Conservation (phyloP, 106 monocot genomes). For the Acorus calamus region DNA sequence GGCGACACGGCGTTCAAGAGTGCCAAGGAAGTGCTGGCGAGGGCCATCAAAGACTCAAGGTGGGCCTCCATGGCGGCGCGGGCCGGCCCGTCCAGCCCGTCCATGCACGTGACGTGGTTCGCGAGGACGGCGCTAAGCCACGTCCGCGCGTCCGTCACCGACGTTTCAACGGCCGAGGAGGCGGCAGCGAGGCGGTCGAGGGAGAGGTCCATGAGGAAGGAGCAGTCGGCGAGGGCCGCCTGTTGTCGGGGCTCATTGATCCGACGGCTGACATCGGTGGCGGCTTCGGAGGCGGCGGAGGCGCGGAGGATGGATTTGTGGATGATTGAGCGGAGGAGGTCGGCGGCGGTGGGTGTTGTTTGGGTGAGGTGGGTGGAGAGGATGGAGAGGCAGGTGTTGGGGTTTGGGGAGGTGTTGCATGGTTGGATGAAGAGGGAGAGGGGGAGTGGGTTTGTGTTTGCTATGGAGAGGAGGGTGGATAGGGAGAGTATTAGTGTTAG, state of each 20-base stretch:
- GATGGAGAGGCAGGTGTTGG: conserved; percentile 12
- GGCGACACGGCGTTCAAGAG: conserved; percentile 16
- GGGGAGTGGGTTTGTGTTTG: background rate
- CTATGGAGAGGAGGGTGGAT: background rate
- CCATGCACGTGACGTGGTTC: conserved; percentile 34
- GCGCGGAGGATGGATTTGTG: conserved; percentile 4
- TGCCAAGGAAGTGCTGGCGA: conserved; percentile 32
- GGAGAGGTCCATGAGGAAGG: conserved; percentile 26
- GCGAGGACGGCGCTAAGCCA: conserved; percentile 43
- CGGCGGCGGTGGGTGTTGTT: too few species aligned
- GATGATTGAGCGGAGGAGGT: conserved; percentile 11
- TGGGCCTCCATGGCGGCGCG: background rate
- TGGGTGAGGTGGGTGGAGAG: conserved; percentile 9
- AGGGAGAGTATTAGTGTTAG: background rate
- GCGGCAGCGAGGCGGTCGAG: conserved; percentile 18
- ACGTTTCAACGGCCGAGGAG: background rate
- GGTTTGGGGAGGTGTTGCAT: conserved; percentile 7
- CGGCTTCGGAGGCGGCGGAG: background rate
- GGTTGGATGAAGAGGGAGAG: conserved; percentile 13
- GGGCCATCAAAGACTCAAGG: conserved; percentile 5
- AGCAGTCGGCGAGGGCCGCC: conserved; percentile 30
- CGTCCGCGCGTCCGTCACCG: conserved; percentile 16
- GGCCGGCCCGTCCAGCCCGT: conserved; percentile 13
- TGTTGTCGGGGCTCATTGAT: conserved; percentile 2
- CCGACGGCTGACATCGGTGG: conserved; percentile 1